Percentiles rank a stretch among this genome's conserved stretches.
phyloP scores from a whole-genome alignment of 257 asterid genomes.

The Capsicum pubescens region DNA sequence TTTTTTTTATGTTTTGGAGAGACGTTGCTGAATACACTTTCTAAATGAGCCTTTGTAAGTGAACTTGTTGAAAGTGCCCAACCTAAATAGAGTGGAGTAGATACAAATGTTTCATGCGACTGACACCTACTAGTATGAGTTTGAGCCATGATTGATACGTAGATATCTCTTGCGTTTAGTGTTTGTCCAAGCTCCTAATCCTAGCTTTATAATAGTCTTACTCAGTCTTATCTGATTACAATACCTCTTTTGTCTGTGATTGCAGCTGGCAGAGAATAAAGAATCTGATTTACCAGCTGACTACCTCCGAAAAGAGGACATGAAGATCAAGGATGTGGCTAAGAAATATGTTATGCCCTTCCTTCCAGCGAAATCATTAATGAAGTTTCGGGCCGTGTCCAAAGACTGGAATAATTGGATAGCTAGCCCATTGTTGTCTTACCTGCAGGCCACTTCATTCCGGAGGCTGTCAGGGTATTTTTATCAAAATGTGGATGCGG shows the following conservation, averaged over 20 bases:
- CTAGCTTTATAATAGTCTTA: too few relatives aligned
- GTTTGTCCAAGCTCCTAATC: too few relatives aligned
- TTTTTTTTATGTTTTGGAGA: neutral
- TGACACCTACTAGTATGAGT: neutral
- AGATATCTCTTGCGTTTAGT: neutral
- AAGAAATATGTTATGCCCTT: slow-evolving; percentile 40
- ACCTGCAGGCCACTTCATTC: slow-evolving; percentile 50
- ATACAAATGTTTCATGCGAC: neutral
- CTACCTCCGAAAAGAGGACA: neutral
- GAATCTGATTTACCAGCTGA: neutral
- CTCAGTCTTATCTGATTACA: neutral
- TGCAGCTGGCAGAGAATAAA: neutral
- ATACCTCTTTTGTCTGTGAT: neutral
- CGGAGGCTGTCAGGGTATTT: slow-evolving; percentile 51
- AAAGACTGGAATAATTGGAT: slow-evolving; percentile 55
- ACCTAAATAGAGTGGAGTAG: neutral
- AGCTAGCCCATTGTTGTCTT: slow-evolving; percentile 43
- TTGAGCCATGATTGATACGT: neutral
- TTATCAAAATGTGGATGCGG: neutral
- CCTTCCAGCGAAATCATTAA: slow-evolving; percentile 56
- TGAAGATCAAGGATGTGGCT: slow-evolving; percentile 42
- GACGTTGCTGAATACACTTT: neutral
- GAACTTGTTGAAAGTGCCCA: neutral
- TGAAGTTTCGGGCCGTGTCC: slow-evolving; percentile 46
- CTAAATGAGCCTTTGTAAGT: neutral